Base-by-base conservation (phyloP, 805 yeast genomes). In the Suhomyces sp. region DNA sequence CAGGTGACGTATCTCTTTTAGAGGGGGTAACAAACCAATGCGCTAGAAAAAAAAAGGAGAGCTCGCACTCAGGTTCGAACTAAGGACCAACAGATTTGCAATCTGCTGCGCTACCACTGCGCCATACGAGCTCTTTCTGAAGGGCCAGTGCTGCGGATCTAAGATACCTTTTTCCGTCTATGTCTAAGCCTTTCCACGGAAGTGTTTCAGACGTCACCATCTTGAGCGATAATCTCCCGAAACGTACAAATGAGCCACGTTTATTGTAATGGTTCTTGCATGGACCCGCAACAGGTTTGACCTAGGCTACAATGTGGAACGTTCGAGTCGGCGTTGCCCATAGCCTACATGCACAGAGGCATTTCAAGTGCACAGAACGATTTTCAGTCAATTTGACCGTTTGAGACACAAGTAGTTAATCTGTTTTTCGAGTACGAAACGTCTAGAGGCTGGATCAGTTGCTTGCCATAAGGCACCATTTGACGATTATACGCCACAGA, bases 91-190 rank as follows among this genome's bases (percentile, higher is more conserved):
- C 88, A 87, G 96, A 89, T 88, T 89, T 89, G 96, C 96, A 89
- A 89, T 89, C 96, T 86, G 90, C 91, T 87, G 94, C 96, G 92
- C 94, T 88, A 88, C 96, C 94, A 85, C 94, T 88, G 92, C 91
- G 96, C 96, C 91, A 88, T 79, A 80, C 86, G 78, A 81, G 85
- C 87, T 64, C 38, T 31, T 33, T 33, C 36, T 33, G 36, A 13
- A 29, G 6, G 19, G 2, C 33, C 31, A 12, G 4, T 13, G n/a
- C 12, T 12, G 4, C 13, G 33, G 33, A 9, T n/a, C 1, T 4
- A 3, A n/a, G 2, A 33, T 13, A 13, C n/a, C 8, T n/a, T 6
- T n/a, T 33, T 33, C 17, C 9, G 17, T 33, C 6, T 5, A n/a
- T 29, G n/a, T 6, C 15, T 33, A n/a, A 33, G 36, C 36, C 36